Conservation (phyloP, 192 early-diverging fungal genomes). For the Gryganskiella cystojenkinii region DNA sequence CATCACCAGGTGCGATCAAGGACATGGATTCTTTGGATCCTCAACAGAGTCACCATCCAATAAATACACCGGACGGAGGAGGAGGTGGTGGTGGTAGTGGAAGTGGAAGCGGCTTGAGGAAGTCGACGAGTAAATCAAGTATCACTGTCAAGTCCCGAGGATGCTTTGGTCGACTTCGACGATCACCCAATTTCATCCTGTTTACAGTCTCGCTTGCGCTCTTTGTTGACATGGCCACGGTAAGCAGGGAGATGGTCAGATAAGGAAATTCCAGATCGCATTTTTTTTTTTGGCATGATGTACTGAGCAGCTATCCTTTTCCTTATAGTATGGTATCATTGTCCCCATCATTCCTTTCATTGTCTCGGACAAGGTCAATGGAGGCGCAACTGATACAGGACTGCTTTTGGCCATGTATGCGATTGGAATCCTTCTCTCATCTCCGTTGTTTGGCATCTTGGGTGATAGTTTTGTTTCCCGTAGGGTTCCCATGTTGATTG, state of each 20-base stretch:
- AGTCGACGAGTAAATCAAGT: constrained; percentile 13
- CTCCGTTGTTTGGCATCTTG: constrained; percentile 73
- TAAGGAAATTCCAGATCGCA: neutral
- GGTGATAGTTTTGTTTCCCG: constrained; percentile 76
- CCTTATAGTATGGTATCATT: constrained; percentile 70
- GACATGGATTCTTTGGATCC: no score
- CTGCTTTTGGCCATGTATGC: constrained; percentile 70
- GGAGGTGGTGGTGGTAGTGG: neutral
- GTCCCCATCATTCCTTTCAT: constrained; percentile 80
- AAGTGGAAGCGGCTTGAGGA: neutral
- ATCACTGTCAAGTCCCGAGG: constrained; percentile 13
- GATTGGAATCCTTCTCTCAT: constrained; percentile 68
- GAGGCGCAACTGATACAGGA: constrained; percentile 67
- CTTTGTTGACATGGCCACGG: constrained; percentile 48
- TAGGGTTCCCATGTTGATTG: constrained; percentile 72
- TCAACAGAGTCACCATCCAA: no score
- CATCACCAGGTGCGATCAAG: no score
- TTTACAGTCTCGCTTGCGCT: constrained; percentile 45
- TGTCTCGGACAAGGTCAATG: constrained; percentile 66
- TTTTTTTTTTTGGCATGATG: neutral
- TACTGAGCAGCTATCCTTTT: neutral
- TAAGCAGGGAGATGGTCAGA: constrained; percentile 1
- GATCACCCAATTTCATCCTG: constrained; percentile 45
- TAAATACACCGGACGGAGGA: neutral
- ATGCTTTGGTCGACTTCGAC: constrained; percentile 30